Evolutionary conservation across 371 early-diverging fungal species (phyloP), one percentile per base, ranked within the genome.

Genomic region (Amoeboradix gromovi): DNA sequence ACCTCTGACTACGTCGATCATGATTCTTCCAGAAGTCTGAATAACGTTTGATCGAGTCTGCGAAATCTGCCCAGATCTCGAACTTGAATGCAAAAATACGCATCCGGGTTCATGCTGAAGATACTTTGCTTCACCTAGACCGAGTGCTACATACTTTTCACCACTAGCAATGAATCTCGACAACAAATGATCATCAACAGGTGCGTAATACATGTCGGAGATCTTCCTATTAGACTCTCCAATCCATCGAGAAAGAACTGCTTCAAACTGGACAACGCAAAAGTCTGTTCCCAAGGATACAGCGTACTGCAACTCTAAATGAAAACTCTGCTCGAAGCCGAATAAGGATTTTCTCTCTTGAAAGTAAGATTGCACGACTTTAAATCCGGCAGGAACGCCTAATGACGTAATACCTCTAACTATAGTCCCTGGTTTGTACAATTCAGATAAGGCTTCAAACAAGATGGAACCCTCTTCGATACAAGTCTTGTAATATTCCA

Each of bases 341-440:
- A 79, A 73, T 31, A 79, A 67, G 29, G 78, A 73, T 30, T 71
- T 31, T 31, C 71, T 67, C 29, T 75, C 80, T 68, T 78, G 75
- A 69, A 71, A 79, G 70, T 73, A n/a, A n/a, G n/a, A n/a, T n/a
- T n/a, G n/a, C n/a, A n/a, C n/a, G n/a, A n/a, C n/a, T n/a, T n/a
- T n/a, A n/a, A 71, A 79, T 17, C 68, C 74, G 29, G 74, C 71
- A 29, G 68, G 30, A 1, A 68, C 68, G 29, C 67, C 71, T 17
- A 79, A 70, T 17, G 71, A n/a, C 28, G 79, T 77, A 17, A 70
- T 32, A 17, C 75, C 78, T 5, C 67, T 29, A 5, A 79, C 72
- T 29, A 70, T 30, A 28, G 30, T 65, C 17, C 75, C 79, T 0
- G 78, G 77, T 16, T 29, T 30, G 71, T 72, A 79, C 32, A 76